phyloP scores from a whole-genome alignment of 345 rosid genomes.

The Citropsis articulata region DNA sequence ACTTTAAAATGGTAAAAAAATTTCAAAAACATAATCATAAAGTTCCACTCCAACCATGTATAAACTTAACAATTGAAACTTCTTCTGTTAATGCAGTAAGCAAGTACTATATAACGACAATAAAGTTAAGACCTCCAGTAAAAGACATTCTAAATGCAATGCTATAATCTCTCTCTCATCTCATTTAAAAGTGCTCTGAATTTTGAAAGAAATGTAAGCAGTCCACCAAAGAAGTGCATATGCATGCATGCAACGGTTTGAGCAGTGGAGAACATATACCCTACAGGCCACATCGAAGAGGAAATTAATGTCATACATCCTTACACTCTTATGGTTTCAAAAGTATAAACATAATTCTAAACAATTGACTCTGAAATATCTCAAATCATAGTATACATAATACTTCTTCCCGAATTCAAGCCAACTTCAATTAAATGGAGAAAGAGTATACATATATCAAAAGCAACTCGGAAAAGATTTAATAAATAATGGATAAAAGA shows the following conservation, averaged over 20 bases:
- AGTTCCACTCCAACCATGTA: not conserved
- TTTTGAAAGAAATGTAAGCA: not conserved
- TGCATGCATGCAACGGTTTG: not conserved
- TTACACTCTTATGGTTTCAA: too few species aligned
- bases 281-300: not conserved
- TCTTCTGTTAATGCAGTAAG: not conserved
- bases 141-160: not conserved
- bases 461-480: not conserved
- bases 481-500: not conserved
- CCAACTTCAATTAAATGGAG: not conserved
- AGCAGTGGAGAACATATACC: too few species aligned
- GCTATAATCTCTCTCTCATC: not conserved
- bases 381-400: not conserved
- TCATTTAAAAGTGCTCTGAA: not conserved
- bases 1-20: not conserved
- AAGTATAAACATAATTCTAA: not conserved
- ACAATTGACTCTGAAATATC: not conserved
- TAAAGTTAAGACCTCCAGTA: not conserved
- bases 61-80: not conserved
- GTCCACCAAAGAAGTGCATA: not conserved
- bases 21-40: too few species aligned
- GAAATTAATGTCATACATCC: too few species aligned
- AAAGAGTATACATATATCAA: not conserved
- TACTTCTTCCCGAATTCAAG: not conserved
- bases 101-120: not conserved